Evolutionary conservation across 2,329 filamentous ascomycete genomes (phyloP).

Genomic region (Eurotiales sp.): DNA sequence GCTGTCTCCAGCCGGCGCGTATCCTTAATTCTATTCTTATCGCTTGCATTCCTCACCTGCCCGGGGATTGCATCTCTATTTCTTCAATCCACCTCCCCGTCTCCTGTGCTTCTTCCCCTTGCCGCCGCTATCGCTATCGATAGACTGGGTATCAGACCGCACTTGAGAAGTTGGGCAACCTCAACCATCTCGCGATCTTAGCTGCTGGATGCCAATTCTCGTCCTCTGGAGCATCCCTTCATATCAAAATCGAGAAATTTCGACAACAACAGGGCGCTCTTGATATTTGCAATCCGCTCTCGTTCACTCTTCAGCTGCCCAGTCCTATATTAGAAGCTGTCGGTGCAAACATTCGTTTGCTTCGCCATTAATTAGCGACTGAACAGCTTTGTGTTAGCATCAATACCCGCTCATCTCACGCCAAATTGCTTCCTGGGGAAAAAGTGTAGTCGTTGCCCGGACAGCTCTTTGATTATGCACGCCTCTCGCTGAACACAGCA

Average conservation of each 20-base stretch:
- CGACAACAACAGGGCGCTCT: neutral
- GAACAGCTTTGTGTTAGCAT: too few species aligned
- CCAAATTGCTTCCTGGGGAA: neutral
- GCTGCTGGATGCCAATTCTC: too few species aligned
- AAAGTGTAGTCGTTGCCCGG: neutral
- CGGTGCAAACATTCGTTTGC: too few species aligned
- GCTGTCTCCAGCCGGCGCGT: neutral
- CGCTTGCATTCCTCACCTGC: neutral
- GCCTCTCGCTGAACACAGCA: constrained; percentile 9
- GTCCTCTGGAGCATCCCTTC: neutral
- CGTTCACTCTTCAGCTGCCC: too few species aligned
- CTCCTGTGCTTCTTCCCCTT: neutral
- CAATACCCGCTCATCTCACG: too few species aligned
- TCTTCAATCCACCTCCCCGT: neutral
- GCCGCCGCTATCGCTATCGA: neutral
- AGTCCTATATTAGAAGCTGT: too few species aligned
- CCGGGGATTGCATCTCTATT: constrained; percentile 3
- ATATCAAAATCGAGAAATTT: neutral
- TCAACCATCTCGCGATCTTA: too few species aligned
- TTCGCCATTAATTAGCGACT: too few species aligned
- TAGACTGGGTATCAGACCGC: too few species aligned
- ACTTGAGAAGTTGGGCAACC: too few species aligned
- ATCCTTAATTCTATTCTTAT: neutral
- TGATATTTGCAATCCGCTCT: neutral
- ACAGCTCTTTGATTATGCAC: constrained; percentile 11